phyloP scores from a whole-genome alignment of 495 filamentous ascomycete species.

The Lepidopterella palustris region DNA sequence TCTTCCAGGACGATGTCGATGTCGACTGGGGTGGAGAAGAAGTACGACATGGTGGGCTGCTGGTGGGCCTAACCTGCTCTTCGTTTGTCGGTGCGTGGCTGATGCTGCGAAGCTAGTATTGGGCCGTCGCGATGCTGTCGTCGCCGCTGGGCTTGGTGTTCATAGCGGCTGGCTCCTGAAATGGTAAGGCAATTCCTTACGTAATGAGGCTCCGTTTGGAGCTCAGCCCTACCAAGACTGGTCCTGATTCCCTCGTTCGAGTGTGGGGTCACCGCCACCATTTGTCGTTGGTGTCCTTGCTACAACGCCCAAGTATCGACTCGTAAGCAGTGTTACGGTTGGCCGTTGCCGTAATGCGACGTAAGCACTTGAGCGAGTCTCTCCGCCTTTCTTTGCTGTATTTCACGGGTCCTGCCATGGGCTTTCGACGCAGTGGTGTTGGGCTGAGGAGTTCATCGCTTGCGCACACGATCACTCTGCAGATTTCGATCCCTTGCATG shows the following conservation, averaged over 20 bases:
- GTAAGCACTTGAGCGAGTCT: no score
- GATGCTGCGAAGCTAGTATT: neutral
- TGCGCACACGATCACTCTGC: neutral
- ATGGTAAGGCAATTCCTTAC: neutral
- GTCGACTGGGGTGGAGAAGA: slow-evolving; percentile 96
- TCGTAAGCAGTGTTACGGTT: no score
- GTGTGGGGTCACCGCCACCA: no score
- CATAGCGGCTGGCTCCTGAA: neutral
- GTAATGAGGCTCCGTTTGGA: no score
- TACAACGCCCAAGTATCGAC: no score
- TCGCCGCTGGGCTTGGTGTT: neutral
- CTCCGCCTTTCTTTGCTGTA: neutral
- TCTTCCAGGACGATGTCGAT: slow-evolving; percentile 98
- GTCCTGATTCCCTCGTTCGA: no score
- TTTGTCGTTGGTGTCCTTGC: no score
- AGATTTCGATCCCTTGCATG: neutral
- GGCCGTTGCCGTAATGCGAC: no score
- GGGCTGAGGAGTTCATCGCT: neutral
- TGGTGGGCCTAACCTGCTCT: neutral
- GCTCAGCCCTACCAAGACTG: no score
- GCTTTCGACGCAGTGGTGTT: no score
- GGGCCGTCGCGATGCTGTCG: neutral
- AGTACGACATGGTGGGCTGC: slow-evolving; percentile 70
- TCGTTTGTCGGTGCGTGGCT: neutral
- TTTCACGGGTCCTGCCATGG: no score